Conservation (phyloP, 163 green algal species). For the Coccomyxa subellipsoidea region DNA sequence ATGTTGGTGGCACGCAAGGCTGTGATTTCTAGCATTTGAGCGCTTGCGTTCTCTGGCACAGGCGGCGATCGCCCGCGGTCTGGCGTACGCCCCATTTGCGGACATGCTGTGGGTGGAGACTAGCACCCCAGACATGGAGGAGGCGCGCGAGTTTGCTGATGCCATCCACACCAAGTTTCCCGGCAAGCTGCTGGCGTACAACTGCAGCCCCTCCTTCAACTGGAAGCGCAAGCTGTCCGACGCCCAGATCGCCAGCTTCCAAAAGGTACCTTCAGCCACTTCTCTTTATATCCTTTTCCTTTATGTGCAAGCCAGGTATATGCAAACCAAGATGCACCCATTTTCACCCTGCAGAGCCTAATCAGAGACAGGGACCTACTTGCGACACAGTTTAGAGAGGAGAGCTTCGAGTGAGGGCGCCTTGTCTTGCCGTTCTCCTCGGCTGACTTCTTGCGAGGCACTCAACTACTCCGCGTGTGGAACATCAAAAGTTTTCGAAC, state of each 20-base stretch:
- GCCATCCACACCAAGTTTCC: constrained; percentile 81
- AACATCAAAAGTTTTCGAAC: too few species aligned
- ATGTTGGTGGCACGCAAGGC: too few species aligned
- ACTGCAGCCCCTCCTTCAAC: constrained; percentile 92
- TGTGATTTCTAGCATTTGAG: too few species aligned
- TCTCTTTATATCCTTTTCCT: too few species aligned
- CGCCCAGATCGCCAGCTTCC: constrained; percentile 70
- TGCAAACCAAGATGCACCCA: too few species aligned
- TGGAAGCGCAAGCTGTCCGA: constrained; percentile 80
- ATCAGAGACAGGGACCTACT: too few species aligned
- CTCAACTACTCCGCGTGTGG: too few species aligned
- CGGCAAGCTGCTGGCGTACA: constrained; percentile 89
- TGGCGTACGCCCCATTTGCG: constrained; percentile 81
- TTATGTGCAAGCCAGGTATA: too few species aligned
- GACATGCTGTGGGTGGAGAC: constrained; percentile 93
- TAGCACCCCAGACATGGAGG: constrained; percentile 72
- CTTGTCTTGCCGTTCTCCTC: too few species aligned
- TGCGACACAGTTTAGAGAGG: too few species aligned
- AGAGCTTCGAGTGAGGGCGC: too few species aligned
- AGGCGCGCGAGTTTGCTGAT: constrained; percentile 79
- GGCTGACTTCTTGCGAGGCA: not conserved
- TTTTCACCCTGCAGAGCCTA: too few species aligned
- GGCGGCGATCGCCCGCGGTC: constrained; percentile 72
- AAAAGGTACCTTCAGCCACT: constrained; percentile 28
- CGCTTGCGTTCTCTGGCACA: constrained; percentile 29